A percentile compares a stretch with the other conserved stretches of the same genome.
Conservation (phyloP, 306 rosid genomes). For the Casuarina cunninghamiana region DNA sequence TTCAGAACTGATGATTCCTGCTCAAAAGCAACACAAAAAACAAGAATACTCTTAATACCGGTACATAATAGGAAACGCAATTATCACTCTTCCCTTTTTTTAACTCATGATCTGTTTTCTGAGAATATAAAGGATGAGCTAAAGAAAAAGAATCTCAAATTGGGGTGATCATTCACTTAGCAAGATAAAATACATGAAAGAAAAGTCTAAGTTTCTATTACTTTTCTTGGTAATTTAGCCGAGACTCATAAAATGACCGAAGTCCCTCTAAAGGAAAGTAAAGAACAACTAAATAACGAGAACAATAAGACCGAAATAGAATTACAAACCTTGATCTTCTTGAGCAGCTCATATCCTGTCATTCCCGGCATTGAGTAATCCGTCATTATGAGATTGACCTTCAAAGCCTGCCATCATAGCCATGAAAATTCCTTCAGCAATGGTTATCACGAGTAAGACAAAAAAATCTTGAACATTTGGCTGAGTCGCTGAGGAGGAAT, state of each 20-base stretch:
- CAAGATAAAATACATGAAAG: neutral
- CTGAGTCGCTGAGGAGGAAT: neutral
- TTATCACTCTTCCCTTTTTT: neutral
- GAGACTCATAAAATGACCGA: neutral
- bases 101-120: neutral
- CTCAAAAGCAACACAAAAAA: neutral
- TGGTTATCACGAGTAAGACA: neutral
- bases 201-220: neutral
- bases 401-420: constrained; percentile 49
- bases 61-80: neutral
- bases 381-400: constrained; percentile 92
- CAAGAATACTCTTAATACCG: neutral
- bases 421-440: constrained; percentile 16
- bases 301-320: neutral
- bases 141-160: neutral
- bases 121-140: neutral
- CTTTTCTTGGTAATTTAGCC: neutral
- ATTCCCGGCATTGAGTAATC: constrained; percentile 99
- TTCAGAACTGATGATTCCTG: constrained; percentile 88
- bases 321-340: constrained; percentile 77
- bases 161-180: no score
- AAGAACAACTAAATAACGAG: neutral
- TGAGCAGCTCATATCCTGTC: constrained; percentile 93
- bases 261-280: neutral
- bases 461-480: neutral